These are phyloP conservation scores for Cicer bijugum DNA, from an alignment of 306 rosid species.

Conservation along the genomic window DNA sequence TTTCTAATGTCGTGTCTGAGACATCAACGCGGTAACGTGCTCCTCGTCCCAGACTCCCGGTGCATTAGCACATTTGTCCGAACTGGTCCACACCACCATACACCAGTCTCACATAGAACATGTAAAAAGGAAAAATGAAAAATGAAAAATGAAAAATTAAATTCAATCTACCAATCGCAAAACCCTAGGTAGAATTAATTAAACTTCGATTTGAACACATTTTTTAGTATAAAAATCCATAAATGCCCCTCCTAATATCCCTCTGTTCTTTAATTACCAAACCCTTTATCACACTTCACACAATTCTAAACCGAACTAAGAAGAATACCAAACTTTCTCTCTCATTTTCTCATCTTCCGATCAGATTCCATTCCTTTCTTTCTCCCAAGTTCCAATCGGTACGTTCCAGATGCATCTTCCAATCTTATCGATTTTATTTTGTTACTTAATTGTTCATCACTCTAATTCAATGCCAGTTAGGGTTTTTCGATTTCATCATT, in stretches of 20 bases:
- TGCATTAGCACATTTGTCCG: constrained; percentile 21
- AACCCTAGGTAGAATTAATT: constrained; percentile 40
- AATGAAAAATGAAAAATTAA: neutral
- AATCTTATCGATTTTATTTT: neutral
- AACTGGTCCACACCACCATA: constrained; percentile 5
- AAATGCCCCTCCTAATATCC: constrained; percentile 47
- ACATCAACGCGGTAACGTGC: constrained; percentile 27
- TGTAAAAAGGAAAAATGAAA: neutral
- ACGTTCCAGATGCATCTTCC: constrained; percentile 43
- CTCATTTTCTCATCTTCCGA: constrained; percentile 11
- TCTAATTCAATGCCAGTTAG: constrained; percentile 52
- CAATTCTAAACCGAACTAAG: neutral
- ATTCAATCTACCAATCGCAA: constrained; percentile 14
- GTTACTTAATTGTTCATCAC: constrained; percentile 32
- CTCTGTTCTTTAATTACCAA: constrained; percentile 3
- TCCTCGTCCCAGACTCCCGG: neutral
- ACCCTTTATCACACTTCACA: neutral
- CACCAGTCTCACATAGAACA: neutral
- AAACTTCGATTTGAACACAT: neutral
- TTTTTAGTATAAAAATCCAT: constrained; percentile 47
- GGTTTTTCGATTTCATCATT: constrained; percentile 49
- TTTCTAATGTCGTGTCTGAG: neutral
- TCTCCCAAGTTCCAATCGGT: constrained; percentile 53
- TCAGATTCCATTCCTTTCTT: constrained; percentile 57
- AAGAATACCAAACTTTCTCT: constrained; percentile 26